phyloP scores from a whole-genome alignment of 2,329 filamentous ascomycete genomes.

The Colletotrichum abscissum region DNA sequence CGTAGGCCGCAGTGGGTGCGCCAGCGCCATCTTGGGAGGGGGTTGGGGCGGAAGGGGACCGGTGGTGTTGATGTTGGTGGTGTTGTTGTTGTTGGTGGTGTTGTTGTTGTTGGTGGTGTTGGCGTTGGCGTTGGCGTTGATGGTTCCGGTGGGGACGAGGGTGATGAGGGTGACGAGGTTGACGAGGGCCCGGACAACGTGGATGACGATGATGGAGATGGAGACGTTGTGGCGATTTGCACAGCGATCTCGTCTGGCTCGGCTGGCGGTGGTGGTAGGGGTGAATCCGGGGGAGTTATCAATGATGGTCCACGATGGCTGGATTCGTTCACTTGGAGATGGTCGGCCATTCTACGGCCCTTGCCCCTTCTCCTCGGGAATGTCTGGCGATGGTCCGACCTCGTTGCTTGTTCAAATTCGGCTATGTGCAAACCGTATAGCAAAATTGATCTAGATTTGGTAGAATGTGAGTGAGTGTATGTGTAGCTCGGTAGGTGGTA shows the following conservation, averaged over 20 bases:
- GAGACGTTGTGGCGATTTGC: background rate
- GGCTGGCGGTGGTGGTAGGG: too few relatives aligned
- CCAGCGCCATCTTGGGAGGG: constrained; percentile 45
- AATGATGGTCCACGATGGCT: background rate
- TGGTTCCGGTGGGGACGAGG: background rate
- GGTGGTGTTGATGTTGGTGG: background rate
- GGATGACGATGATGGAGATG: background rate
- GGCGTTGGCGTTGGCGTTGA: background rate
- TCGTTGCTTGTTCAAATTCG: too few relatives aligned
- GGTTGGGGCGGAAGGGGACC: too few relatives aligned
- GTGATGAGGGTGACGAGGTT: background rate
- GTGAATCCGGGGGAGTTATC: too few relatives aligned
- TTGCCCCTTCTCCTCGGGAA: too few relatives aligned
- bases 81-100: constrained; percentile 13
- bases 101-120: background rate
- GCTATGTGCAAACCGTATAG: too few relatives aligned
- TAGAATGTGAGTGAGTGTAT: too few relatives aligned
- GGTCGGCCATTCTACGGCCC: background rate
- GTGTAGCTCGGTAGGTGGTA: too few relatives aligned
- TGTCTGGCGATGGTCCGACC: too few relatives aligned
- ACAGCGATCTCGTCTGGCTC: too few relatives aligned
- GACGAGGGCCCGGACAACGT: background rate
- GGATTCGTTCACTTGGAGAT: background rate
- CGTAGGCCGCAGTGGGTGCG: constrained; percentile 44
- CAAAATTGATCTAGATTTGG: too few relatives aligned